phyloP scores from a whole-genome alignment of 306 rosid genomes.

The Prosopis cineraria region DNA sequence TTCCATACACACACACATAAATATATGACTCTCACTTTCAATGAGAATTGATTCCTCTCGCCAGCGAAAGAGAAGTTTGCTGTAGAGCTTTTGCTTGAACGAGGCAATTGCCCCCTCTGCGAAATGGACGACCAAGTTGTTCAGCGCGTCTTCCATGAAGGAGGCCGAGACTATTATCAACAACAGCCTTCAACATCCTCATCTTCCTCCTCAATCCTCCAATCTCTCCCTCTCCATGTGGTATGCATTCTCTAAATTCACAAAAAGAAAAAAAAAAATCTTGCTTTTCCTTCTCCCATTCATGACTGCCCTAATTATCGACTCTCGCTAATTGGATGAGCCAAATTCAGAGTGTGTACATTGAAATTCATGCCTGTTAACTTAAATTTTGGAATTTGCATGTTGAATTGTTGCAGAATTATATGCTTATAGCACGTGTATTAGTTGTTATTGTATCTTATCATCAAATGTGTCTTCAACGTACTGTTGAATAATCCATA shows the following conservation, averaged over 20 bases:
- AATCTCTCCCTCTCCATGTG: constrained; percentile 98
- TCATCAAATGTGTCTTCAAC: background rate
- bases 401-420: background rate
- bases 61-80: background rate
- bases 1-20: too few species aligned
- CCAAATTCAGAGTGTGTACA: background rate
- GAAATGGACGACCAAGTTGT: constrained; percentile 87
- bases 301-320: background rate
- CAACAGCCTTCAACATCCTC: constrained; percentile 90
- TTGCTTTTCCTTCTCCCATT: constrained; percentile 5
- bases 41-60: background rate
- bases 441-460: background rate
- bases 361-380: constrained; percentile 20
- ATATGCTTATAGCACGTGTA: background rate
- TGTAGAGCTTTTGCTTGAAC: background rate
- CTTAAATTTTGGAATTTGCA: background rate
- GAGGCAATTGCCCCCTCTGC: background rate
- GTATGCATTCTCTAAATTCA: constrained; percentile 41
- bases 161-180: constrained; percentile 93
- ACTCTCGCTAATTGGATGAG: constrained; percentile 14
- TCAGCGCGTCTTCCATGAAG: constrained; percentile 96
- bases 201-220: constrained; percentile 86
- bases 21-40: background rate
- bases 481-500: background rate
- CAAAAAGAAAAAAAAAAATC: background rate